These are phyloP conservation scores for Apium graveolens DNA, from an alignment of 129 eudicot genomes.

Conservation along the genomic window DNA sequence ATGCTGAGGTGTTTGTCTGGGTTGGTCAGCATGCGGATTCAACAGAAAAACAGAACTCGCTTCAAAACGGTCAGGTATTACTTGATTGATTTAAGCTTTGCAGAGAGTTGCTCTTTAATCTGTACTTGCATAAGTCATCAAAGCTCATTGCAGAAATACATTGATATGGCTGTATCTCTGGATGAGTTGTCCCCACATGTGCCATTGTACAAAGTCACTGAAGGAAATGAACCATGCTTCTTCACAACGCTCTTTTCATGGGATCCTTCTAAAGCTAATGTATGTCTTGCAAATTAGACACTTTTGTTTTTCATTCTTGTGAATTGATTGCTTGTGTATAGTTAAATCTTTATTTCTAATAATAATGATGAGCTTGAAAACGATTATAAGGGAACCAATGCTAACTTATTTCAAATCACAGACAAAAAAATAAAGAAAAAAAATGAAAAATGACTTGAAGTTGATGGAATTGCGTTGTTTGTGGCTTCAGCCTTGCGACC, in stretches of 20 bases:
- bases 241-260: slow-evolving; percentile 88
- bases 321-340: too few relatives aligned
- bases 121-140: slow-evolving; percentile 10
- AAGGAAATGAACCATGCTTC: slow-evolving; percentile 95
- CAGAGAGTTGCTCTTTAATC: background rate
- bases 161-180: slow-evolving; percentile 65
- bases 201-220: slow-evolving; percentile 77
- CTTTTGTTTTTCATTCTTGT: background rate
- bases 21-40: slow-evolving; percentile 86
- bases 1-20: slow-evolving; percentile 90
- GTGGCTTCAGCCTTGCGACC: too few relatives aligned
- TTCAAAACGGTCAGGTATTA: slow-evolving; percentile 81
- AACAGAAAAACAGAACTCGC: slow-evolving; percentile 72
- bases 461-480: background rate
- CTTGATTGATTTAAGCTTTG: slow-evolving; percentile 5
- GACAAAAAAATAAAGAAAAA: background rate
- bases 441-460: background rate
- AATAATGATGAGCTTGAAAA: background rate
- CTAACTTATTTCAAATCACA: background rate
- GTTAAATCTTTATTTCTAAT: too few relatives aligned
- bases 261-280: slow-evolving; percentile 93
- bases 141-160: slow-evolving; percentile 54
- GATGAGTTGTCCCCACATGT: slow-evolving; percentile 79
- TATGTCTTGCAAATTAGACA: slow-evolving; percentile 23
- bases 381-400: background rate